Conservation (phyloP, 2,329 filamentous ascomycete genomes). For the Colletotrichum australisinense region DNA sequence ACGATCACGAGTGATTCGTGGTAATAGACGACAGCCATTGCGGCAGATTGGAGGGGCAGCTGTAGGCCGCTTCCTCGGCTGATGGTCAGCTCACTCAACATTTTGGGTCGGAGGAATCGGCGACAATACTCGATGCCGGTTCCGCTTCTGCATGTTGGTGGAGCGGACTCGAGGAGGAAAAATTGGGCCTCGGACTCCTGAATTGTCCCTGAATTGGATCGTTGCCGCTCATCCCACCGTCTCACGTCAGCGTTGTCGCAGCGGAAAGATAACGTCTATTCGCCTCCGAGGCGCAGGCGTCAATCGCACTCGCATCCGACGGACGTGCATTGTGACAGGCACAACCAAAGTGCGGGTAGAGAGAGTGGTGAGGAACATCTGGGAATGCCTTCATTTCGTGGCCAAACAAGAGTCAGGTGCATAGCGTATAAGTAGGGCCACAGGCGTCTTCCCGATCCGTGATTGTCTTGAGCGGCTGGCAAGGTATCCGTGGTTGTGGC, state of each 20-base stretch:
- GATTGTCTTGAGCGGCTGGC: background rate
- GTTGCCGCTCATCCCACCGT: background rate
- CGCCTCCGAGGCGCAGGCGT: background rate
- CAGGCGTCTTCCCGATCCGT: background rate
- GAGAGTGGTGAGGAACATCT: background rate
- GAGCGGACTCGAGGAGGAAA: background rate
- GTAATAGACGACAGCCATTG: background rate
- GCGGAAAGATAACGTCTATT: background rate
- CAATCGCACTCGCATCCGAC: constrained; percentile 5
- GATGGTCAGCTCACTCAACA: background rate
- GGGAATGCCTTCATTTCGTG: background rate
- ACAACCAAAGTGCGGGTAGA: background rate
- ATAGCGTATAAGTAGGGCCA: background rate
- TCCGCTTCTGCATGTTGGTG: background rate
- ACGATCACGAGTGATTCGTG: background rate
- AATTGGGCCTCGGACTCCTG: constrained; percentile 2
- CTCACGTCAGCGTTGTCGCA: background rate
- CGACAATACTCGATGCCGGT: background rate
- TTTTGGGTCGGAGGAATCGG: background rate
- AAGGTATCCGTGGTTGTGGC: background rate
- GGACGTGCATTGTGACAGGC: background rate
- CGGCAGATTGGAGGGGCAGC: background rate
- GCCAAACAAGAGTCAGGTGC: background rate
- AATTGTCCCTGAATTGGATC: background rate
- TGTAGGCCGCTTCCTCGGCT: background rate